Evolutionary conservation across 2,329 filamentous ascomycete genomes (phyloP), one percentile per base, ranked within the genome.

Genomic region (Venturia pyrina): DNA sequence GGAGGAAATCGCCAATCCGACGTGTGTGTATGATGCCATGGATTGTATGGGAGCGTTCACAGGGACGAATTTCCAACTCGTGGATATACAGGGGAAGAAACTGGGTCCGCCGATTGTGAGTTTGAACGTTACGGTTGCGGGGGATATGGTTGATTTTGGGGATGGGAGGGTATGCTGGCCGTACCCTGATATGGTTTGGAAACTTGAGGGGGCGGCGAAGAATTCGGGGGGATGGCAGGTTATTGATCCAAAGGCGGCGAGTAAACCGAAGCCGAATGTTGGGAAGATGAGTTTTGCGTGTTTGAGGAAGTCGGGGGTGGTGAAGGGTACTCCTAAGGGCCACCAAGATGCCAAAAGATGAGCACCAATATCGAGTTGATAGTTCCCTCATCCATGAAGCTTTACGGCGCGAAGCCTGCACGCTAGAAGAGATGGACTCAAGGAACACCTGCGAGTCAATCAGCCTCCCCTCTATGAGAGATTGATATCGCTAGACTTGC

Each of bases 161-260:
- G 82, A 85, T 67, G 82, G 81, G 28, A 78, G 82, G 61, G 78
- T 87, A 70, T 87, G 85, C 78, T 87, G 83, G 83, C 83, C 83
- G 34, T 86, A 85, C 68, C 82, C 85, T 64, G 77, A 77, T 72
- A 84, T 84, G 81, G 76, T 76, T 43, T 85, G 83, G 83, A 74
- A 77, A 66, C 71, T 82, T 61, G 75, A 75, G 63, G 67, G 69
- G 15, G n/a, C 28, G 15, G 40, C 34, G 24, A 62, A 62, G 37
- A 62, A 62, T 43, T 5, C 60, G 5, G 60, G 60, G 13, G 60
- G 60, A 5, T 43, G 37, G 60, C 19, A 24, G n/a, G 37, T 24
- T 8, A n/a, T 62, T 62, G 60, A 46, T 62, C 60, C 60, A 1
- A 62, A 46, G 43, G 40, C 60, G 60, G 53, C 53, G 53, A n/a